A percentile compares a stretch with the other conserved stretches of the same genome.
phyloP scores from a whole-genome alignment of 2,329 filamentous ascomycete genomes.

The Mariannaea elegans region DNA sequence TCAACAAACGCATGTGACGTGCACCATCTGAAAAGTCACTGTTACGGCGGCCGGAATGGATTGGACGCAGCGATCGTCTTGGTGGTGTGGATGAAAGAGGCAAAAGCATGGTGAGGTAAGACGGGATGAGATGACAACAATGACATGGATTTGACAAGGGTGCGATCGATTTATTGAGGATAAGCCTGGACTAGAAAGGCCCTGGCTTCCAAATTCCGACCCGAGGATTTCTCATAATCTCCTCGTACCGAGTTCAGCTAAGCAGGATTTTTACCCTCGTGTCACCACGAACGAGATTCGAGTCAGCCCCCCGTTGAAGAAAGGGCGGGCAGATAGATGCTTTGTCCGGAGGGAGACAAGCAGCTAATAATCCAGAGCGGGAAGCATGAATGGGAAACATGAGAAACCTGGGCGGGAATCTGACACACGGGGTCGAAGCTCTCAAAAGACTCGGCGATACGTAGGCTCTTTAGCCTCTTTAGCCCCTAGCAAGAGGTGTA shows the following conservation, averaged over 20 bases:
- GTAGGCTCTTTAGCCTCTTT: neutral
- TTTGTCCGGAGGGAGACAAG: neutral
- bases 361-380: neutral
- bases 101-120: conserved; percentile 15
- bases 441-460: conserved; percentile 8
- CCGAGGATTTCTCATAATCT: neutral
- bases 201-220: neutral
- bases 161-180: conserved; percentile 16
- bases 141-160: conserved; percentile 17
- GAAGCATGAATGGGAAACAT: conserved; percentile 5
- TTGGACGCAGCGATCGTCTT: conserved; percentile 2
- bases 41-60: neutral
- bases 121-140: conserved; percentile 18
- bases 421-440: conserved; percentile 11
- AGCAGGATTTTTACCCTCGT: neutral
- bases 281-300: neutral
- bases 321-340: neutral
- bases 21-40: conserved; percentile 13
- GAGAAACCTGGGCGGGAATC: conserved; percentile 10
- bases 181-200: neutral
- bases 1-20: conserved; percentile 17
- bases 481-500: neutral
- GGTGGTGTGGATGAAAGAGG: conserved; percentile 16
- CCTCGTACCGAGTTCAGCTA: neutral
- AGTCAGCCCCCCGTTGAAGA: neutral